Evolutionary conservation across 805 yeast genomes (phyloP).

Genomic region (Wickerhamiella kazuoi): DNA sequence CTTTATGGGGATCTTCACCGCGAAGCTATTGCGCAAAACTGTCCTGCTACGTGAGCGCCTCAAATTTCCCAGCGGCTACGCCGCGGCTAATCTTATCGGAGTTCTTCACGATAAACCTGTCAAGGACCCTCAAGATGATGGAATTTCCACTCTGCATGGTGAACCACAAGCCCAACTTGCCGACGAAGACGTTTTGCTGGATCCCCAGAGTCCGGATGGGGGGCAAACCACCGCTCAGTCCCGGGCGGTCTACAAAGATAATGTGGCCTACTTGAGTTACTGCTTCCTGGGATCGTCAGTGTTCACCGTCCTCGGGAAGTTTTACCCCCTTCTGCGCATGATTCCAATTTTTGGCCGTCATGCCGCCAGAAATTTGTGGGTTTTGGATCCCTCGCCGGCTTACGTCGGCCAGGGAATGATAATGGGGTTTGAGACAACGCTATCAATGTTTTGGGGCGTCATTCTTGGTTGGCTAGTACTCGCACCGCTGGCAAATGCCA

Average conservation of each 20-base stretch:
- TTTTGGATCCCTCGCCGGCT: slow-evolving; percentile 91
- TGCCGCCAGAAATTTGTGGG: slow-evolving; percentile 61
- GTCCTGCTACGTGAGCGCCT: slow-evolving; percentile 76
- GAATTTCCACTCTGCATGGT: background rate
- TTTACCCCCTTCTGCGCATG: slow-evolving; percentile 47
- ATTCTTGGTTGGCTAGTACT: slow-evolving; percentile 80
- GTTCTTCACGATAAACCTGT: slow-evolving; percentile 55
- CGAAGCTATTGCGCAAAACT: slow-evolving; percentile 71
- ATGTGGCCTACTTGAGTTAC: slow-evolving; percentile 37
- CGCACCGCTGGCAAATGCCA: slow-evolving; percentile 56
- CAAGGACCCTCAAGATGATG: slow-evolving; percentile 9
- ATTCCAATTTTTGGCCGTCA: slow-evolving; percentile 60
- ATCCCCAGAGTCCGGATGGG: too few species aligned
- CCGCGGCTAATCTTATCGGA: slow-evolving; percentile 83
- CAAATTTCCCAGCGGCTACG: slow-evolving; percentile 88
- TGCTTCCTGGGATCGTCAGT: slow-evolving; percentile 55
- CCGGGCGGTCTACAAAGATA: slow-evolving; percentile 22
- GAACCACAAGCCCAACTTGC: background rate
- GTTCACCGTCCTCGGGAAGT: slow-evolving; percentile 57
- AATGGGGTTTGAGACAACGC: slow-evolving; percentile 86
- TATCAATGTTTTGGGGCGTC: slow-evolving; percentile 82
- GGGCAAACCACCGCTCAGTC: background rate
- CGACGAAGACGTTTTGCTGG: slow-evolving; percentile 3
- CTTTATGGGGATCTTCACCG: slow-evolving; percentile 89
- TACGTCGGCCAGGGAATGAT: slow-evolving; percentile 95